These are phyloP conservation scores for Aspergillus sp. DNA, from an alignment of 2,329 filamentous ascomycete genomes.

Conservation along the genomic window DNA sequence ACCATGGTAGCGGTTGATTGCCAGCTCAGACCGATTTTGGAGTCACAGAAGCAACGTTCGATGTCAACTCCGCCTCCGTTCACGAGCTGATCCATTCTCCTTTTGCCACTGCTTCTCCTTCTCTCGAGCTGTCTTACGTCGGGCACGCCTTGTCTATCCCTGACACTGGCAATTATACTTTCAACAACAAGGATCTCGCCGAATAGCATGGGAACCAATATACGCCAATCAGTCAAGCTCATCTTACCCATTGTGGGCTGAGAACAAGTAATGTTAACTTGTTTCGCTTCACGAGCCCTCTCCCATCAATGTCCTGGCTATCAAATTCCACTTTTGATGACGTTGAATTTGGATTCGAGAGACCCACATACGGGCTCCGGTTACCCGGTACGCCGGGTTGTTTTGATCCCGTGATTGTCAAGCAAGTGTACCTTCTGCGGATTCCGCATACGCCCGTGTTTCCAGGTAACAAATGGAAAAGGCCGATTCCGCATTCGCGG, in stretches of 20 bases:
- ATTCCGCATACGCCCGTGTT: conserved; percentile 26
- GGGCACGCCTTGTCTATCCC: conserved; percentile 18
- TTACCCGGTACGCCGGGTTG: conserved; percentile 30
- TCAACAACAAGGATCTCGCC: conserved; percentile 27
- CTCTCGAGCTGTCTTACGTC: conserved; percentile 26
- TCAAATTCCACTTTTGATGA: conserved; percentile 21
- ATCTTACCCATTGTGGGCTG: conserved; percentile 2
- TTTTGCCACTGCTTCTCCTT: conserved; percentile 30
- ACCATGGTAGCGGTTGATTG: conserved; percentile 29
- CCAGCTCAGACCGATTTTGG: conserved; percentile 28
- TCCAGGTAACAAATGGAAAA: conserved; percentile 35
- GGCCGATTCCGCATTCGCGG: conserved; percentile 18
- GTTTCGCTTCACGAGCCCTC: background rate
- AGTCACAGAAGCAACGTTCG: conserved; percentile 18
- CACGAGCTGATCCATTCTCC: conserved; percentile 21
- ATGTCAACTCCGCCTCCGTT: conserved; percentile 17
- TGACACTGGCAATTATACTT: conserved; percentile 24
- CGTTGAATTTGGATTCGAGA: conserved; percentile 41
- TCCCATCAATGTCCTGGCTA: background rate
- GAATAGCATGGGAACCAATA: conserved; percentile 18
- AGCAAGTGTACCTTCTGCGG: conserved; percentile 34
- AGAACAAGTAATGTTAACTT: conserved; percentile 5
- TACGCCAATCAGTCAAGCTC: conserved; percentile 23
- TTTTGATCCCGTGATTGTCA: conserved; percentile 41
- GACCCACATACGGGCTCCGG: conserved; percentile 37